Percentiles rank a stretch among this genome's conserved stretches.
Conservation (phyloP, 441 rosid species). For the Populus trichocarpa region DNA sequence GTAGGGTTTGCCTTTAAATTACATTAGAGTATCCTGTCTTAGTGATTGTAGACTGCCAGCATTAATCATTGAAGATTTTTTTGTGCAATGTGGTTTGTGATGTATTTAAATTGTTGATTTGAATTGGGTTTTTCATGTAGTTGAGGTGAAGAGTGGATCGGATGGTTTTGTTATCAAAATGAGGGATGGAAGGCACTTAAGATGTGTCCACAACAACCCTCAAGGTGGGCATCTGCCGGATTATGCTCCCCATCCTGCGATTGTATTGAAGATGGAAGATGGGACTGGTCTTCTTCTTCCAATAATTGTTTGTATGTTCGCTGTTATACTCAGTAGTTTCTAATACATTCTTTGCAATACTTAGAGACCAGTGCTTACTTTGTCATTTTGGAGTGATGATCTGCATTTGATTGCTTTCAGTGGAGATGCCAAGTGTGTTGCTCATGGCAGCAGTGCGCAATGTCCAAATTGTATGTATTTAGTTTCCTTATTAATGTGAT, state of each 20-base stretch:
- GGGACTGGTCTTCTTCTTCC: conserved; percentile 97
- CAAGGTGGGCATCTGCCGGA: conserved; percentile 82
- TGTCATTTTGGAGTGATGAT: conserved; percentile 13
- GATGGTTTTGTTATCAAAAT: conserved; percentile 88
- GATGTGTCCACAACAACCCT: conserved; percentile 89
- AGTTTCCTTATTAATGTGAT: not conserved
- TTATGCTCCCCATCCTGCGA: conserved; percentile 92
- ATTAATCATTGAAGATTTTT: not conserved
- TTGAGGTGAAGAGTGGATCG: conserved; percentile 89
- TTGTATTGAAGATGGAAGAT: conserved; percentile 96
- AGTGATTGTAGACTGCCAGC: not conserved
- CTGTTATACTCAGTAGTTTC: conserved; percentile 10
- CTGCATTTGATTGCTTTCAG: conserved; percentile 27
- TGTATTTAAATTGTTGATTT: not conserved
- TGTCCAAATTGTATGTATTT: conserved; percentile 66
- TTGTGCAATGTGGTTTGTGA: not conserved
- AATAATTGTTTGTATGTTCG: conserved; percentile 78
- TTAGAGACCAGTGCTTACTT: not conserved
- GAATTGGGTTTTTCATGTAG: conserved; percentile 29
- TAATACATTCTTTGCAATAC: not conserved
- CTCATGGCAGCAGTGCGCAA: conserved; percentile 94
- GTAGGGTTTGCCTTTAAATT: conserved; percentile 31
- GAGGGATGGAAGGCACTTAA: conserved; percentile 91
- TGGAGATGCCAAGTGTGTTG: conserved; percentile 90
- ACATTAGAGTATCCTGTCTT: not conserved